Evolutionary conservation across 2,329 filamentous ascomycete genomes (phyloP).

Genomic region (Venturia aucupariae): DNA sequence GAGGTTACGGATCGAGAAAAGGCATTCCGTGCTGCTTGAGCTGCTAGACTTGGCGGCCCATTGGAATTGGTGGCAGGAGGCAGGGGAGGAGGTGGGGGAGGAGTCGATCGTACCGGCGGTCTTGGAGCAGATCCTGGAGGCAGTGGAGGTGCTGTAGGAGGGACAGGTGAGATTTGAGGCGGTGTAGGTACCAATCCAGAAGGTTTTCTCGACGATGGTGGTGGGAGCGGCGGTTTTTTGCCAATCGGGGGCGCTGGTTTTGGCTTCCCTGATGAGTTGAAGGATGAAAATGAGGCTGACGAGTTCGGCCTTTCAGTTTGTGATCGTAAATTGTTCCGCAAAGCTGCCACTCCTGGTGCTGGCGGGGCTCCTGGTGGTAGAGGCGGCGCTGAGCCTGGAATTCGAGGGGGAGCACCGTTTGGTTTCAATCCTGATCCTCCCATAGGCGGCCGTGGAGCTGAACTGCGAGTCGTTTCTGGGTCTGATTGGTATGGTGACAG

Average conservation of each 20-base stretch:
- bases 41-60: slow-evolving; percentile 37
- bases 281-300: slow-evolving; percentile 47
- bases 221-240: slow-evolving; percentile 59
- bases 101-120: slow-evolving; percentile 21
- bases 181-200: slow-evolving; percentile 35
- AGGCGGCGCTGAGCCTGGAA: slow-evolving; percentile 39
- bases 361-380: slow-evolving; percentile 30
- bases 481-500: slow-evolving; percentile 68
- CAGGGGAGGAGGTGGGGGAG: slow-evolving; percentile 40
- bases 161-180: slow-evolving; percentile 34
- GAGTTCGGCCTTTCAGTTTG: slow-evolving; percentile 37
- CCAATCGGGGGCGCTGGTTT: slow-evolving; percentile 62
- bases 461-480: slow-evolving; percentile 50
- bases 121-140: slow-evolving; percentile 26
- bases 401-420: slow-evolving; percentile 39
- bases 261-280: slow-evolving; percentile 45
- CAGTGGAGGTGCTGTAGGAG: slow-evolving; percentile 32
- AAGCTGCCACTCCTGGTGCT: slow-evolving; percentile 49
- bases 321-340: slow-evolving; percentile 42
- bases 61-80: slow-evolving; percentile 29
- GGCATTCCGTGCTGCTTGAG: slow-evolving; percentile 50
- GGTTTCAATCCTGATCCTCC: slow-evolving; percentile 42
- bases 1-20: slow-evolving; percentile 35
- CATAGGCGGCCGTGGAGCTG: slow-evolving; percentile 45
- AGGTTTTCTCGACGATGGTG: slow-evolving; percentile 48